These are phyloP conservation scores for Euphorbia lathyris DNA, from an alignment of 345 rosid genomes.

Conservation along the genomic window DNA sequence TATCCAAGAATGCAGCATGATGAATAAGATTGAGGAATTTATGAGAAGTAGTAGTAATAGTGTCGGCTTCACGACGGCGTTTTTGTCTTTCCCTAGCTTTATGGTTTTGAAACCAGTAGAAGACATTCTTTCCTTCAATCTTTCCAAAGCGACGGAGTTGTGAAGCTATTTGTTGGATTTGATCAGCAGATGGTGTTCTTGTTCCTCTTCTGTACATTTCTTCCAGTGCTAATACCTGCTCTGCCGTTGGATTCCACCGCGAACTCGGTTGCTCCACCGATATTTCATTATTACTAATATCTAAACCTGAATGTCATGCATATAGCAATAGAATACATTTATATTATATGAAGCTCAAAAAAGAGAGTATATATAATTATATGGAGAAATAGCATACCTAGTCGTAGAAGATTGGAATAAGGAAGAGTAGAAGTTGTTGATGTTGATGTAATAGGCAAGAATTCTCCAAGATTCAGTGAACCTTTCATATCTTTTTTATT, in stretches of 20 bases:
- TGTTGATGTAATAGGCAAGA: constrained; percentile 9
- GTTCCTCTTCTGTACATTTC: constrained; percentile 20
- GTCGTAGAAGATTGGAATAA: constrained; percentile 6
- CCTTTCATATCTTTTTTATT: constrained; percentile 1
- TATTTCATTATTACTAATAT: not conserved
- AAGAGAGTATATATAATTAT: too few relatives aligned
- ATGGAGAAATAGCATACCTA: not conserved
- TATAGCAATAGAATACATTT: too few relatives aligned
- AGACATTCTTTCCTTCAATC: constrained; percentile 27
- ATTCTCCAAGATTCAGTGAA: not conserved
- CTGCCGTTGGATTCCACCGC: constrained; percentile 25
- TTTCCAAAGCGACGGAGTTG: constrained; percentile 15
- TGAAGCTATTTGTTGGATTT: constrained; percentile 22
- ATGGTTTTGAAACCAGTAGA: constrained; percentile 28
- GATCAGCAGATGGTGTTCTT: constrained; percentile 19
- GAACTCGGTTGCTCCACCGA: not conserved
- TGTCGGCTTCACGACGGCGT: constrained; percentile 16
- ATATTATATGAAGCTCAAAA: too few relatives aligned
- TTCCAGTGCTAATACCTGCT: constrained; percentile 20
- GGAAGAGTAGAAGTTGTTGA: constrained; percentile 7
- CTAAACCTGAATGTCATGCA: too few relatives aligned
- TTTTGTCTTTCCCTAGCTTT: constrained; percentile 22
- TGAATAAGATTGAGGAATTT: constrained; percentile 11
- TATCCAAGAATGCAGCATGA: constrained; percentile 14
- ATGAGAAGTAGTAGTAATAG: not conserved